Base-by-base conservation (phyloP, 1,284 basidiomycete genomes). In the Pseudozyma sp. region DNA sequence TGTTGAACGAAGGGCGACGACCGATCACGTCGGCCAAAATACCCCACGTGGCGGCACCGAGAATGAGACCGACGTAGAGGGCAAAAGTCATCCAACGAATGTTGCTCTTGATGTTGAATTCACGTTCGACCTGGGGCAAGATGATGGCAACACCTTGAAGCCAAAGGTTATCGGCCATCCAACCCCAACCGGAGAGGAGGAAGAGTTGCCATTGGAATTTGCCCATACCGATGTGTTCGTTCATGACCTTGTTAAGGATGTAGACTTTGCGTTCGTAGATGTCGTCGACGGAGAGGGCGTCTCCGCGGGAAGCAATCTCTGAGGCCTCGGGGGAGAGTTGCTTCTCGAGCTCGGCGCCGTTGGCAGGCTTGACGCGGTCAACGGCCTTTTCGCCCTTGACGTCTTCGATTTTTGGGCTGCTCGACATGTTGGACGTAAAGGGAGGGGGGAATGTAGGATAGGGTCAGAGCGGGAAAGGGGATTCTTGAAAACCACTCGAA, bases 221-320 rank as follows among this genome's bases (percentile, higher is more conserved):
- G 63, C 81, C 81, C 81, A 83, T 82, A 45, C 80, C 80, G 35
- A 83, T 81, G 48, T 83, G 65, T 40, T 84, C 82, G 67, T 82
- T 83, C 67, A 84, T 80, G 42, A 83, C 77, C 64, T 77, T 75
- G 76, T 84, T 84, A 59, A 84, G 61, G 47, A 84, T 80, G 60
- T 79, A 83, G 48, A 81, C 78, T 60, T 84, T 84, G 53, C 82
- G 68, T 45, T 66, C 68, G 60, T 83, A 83, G 38, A 79, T 63
- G n/a, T 80, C 70, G 52, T 78, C 79, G 39, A 83, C 70, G 3
- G 77, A 78, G 35, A 49, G 43, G 44, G 61, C 56, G 35, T 79
- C 79, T 35, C 52, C 51, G 25, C 65, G 70, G 13, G 54, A 47
- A 31, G 64, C 18, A 5, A 12, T 45, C 19, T 61, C 57, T 13